Percentiles rank a stretch among this genome's conserved stretches.
These are phyloP conservation scores for Zygoascus tannicola DNA, from an alignment of 805 yeast species.

Conservation along the genomic window DNA sequence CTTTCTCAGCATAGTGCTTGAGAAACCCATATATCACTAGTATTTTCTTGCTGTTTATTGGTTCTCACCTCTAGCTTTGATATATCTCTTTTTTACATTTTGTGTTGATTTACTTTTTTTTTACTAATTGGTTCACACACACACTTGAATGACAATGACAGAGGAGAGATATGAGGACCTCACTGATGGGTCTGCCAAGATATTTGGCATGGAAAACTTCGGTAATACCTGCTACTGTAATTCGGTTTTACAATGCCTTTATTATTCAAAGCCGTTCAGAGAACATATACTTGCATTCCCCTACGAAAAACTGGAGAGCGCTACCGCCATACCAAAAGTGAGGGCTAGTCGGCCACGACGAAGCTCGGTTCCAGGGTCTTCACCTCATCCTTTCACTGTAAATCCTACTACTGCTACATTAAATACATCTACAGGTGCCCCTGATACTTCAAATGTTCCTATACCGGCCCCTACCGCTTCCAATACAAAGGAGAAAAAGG, in stretches of 20 bases:
- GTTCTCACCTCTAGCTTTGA: no score
- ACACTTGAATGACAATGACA: background rate
- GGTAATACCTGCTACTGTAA: constrained; percentile 86
- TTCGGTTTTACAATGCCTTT: constrained; percentile 82
- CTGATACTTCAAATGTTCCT: background rate
- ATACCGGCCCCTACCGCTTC: background rate
- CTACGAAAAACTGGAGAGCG: constrained; percentile 7
- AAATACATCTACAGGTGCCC: constrained; percentile 10
- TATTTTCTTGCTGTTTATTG: no score
- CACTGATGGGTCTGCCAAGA: constrained; percentile 24
- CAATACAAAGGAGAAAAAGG: constrained; percentile 1
- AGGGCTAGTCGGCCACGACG: constrained; percentile 25
- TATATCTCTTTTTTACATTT: no score
- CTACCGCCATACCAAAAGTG: background rate
- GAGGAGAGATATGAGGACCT: constrained; percentile 7
- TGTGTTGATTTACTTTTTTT: no score
- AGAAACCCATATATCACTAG: no score
- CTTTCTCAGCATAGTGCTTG: no score
- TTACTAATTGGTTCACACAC: no score
- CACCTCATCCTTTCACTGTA: constrained; percentile 28
- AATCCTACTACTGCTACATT: constrained; percentile 19
- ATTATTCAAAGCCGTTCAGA: constrained; percentile 64
- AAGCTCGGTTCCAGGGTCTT: constrained; percentile 28
- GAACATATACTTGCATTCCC: constrained; percentile 44
- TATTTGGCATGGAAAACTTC: constrained; percentile 37